These are phyloP conservation scores for Fusarium agapanthi DNA, from an alignment of 2,329 filamentous ascomycete species.

Conservation along the genomic window DNA sequence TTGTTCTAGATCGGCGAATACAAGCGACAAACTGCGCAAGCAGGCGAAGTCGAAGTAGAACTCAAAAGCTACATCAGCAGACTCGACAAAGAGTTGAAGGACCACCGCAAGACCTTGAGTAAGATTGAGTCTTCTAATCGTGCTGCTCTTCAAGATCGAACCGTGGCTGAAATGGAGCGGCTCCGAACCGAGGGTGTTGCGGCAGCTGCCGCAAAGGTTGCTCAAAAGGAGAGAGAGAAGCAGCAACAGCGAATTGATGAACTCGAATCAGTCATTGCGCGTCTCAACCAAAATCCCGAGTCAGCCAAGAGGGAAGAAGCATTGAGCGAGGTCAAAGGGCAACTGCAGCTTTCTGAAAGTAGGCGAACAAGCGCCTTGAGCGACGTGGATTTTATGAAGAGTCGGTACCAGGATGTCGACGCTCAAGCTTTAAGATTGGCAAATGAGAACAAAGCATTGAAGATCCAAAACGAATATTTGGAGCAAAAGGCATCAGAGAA, in stretches of 20 bases:
- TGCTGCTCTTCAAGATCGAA: slow-evolving; percentile 61
- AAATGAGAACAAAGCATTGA: slow-evolving; percentile 57
- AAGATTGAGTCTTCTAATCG: slow-evolving; percentile 58
- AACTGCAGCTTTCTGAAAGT: slow-evolving; percentile 53
- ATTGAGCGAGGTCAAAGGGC: slow-evolving; percentile 49
- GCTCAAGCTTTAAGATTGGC: slow-evolving; percentile 55
- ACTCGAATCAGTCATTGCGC: slow-evolving; percentile 47
- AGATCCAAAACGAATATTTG: slow-evolving; percentile 52
- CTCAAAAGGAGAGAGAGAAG: slow-evolving; percentile 49
- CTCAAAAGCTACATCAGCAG: slow-evolving; percentile 54
- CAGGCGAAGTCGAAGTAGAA: slow-evolving; percentile 45
- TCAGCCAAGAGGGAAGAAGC: slow-evolving; percentile 40
- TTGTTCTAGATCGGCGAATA: slow-evolving; percentile 43
- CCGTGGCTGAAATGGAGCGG: slow-evolving; percentile 57
- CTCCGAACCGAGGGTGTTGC: slow-evolving; percentile 49
- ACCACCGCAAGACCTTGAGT: slow-evolving; percentile 55
- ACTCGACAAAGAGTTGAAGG: slow-evolving; percentile 57
- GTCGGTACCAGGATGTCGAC: slow-evolving; percentile 67
- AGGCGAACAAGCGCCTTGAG: slow-evolving; percentile 53
- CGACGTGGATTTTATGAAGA: slow-evolving; percentile 65
- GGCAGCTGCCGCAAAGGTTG: slow-evolving; percentile 40
- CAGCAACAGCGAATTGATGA: slow-evolving; percentile 49
- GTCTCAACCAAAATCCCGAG: slow-evolving; percentile 41
- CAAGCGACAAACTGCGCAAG: slow-evolving; percentile 37
- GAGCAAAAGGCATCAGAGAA: slow-evolving; percentile 55